Evolutionary conservation across 495 filamentous ascomycete genomes (phyloP), one percentile per base, ranked within the genome.

Genomic region (Bathelium albidoporum): DNA sequence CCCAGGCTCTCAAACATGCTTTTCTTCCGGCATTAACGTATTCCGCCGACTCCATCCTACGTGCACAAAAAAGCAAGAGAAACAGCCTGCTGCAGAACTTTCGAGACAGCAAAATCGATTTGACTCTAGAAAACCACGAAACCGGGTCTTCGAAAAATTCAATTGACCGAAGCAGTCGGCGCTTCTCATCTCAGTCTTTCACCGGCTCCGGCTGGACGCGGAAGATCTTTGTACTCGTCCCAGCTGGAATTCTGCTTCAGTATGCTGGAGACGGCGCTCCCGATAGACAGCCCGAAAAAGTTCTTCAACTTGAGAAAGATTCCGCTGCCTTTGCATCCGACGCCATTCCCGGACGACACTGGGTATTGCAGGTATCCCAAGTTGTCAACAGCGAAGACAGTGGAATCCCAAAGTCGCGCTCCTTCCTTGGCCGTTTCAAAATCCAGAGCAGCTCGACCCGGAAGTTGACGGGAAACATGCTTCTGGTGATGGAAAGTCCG

Each of bases 251-350:
- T 69, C 77, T 97, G 41, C 78, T 98, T 59, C 91, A 97, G 69
- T 98, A 97, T 73, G 71, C 89, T 11, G 91, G 86, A 11, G 84
- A 89, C 20, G 95, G 94, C 2, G 77, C 84, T 41, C 86, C 85
- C 70, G 87, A 96, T 71, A 81, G 94, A 55, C 69, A 90, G 0
- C 94, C 94, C 0, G 94, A 98, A 75, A 92, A 89, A 75, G 82
- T 94, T 68, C 76, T 97, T 68, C 86, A 88, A 39, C 77, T 98
- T 29, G 88, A 88, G 1, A 87, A 87, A 63, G 83, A 90, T 20
- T 96, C 94, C 5, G 91, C 91, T 14, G 94, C 94, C 22, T 98
- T 95, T 77, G 94, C 89, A 0, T 96, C 87, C 67, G 94, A 98
- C 74, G 83, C 88, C 2, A 94, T 98, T 65, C 91, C 92, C 0